Base-by-base conservation (phyloP, 352 stramenopile species). In the Blastocystis hominis region DNA sequence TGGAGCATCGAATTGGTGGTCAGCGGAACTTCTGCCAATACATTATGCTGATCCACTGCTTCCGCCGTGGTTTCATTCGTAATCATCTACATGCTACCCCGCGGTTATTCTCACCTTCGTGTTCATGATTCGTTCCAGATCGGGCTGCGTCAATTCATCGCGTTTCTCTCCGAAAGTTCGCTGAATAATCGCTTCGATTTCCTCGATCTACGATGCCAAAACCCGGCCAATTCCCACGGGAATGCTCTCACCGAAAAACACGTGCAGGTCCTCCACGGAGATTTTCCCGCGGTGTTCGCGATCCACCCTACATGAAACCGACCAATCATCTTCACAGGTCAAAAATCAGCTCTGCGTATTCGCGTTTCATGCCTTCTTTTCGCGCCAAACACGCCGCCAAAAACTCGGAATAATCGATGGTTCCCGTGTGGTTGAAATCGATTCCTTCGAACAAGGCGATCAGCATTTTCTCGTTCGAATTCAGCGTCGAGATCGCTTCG, bases 101-200 rank as follows among this genome's bases (percentile, higher is more conserved):
- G 30, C 59, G 30, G 1, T 24, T 38, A 24, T 1, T 38, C 15
- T 15, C 59, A 68, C 59, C 30, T 64, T 80, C 50, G 70, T 80
- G 42, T 80, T 80, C 70, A 80, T 80, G n/a, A 80, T 80, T n/a
- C 63, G 62, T 38, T 80, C 70, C 70, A 80, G 36, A 62, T 80
- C 70, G 2, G 9, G 17, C 20, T 80, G 38, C 34, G 70, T 80
- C 44, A 80, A 38, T 30, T 40, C 44, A 13, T 80, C 46, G 6
- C 50, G 44, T 47, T 80, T 62, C 70, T 80, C 70, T 17, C 50
- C 50, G 42, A 80, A 80, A 4, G 70, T 63, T 46, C 55, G 46
- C 46, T 47, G 24, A 40, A 80, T 80, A 6, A 64, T 80, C 3
- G 20, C 44, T 40, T 62, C 40, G 24, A 80, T 80, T 38, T 80